phyloP scores from a whole-genome alignment of 306 rosid species.

The Cucumis melo region DNA sequence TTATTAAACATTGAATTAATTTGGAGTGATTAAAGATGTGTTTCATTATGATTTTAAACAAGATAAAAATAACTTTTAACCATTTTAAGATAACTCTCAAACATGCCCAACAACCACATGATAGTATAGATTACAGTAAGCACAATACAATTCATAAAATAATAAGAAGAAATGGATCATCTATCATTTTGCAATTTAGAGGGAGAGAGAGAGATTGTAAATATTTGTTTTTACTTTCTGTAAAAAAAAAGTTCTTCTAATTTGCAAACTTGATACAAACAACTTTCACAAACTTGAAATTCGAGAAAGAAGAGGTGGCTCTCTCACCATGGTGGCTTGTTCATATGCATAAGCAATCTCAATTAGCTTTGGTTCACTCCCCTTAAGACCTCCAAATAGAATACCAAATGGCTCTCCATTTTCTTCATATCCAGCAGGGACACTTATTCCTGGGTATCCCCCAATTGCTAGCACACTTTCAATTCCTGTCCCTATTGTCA shows the following conservation, averaged over 20 bases:
- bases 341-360: conserved; percentile 33
- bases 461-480: conserved; percentile 25
- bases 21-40: too few relatives aligned
- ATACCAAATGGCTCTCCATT: conserved; percentile 25
- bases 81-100: too few relatives aligned
- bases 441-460: conserved; percentile 28
- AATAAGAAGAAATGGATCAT: too few relatives aligned
- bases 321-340: conserved; percentile 20
- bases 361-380: conserved; percentile 25
- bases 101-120: too few relatives aligned
- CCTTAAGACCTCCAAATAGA: conserved; percentile 27
- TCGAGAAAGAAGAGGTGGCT: conserved; percentile 10
- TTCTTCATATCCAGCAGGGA: conserved; percentile 26
- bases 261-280: background rate
- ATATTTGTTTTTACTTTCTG: too few relatives aligned
- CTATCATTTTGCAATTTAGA: too few relatives aligned
- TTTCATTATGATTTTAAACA: too few relatives aligned
- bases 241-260: background rate
- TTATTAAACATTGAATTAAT: too few relatives aligned
- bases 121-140: too few relatives aligned
- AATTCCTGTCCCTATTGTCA: conserved; percentile 16
- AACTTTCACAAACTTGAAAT: background rate
- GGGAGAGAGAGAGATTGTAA: too few relatives aligned
- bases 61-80: too few relatives aligned
- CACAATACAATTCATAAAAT: too few relatives aligned